Evolutionary conservation across 139 green algal genomes (phyloP), one percentile per base, ranked within the genome.

Genomic region (Gonium pectorale): DNA sequence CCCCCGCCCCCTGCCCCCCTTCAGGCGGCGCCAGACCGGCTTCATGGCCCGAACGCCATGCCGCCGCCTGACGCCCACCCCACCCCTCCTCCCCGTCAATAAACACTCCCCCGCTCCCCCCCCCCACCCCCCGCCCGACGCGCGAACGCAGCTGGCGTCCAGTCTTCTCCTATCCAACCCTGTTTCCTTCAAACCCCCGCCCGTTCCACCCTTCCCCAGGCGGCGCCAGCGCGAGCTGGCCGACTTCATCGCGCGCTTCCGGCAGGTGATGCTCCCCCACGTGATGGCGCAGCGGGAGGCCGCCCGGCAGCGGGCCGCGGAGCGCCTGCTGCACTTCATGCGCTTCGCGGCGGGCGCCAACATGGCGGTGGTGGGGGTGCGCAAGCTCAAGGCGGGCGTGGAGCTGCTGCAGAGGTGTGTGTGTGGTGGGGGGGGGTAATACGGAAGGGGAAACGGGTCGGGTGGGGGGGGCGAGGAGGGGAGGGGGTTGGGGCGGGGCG

Each of bases 221-320:
- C 78, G 80, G 38, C 80, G 80, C 22, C 67, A 86, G 68, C 49
- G 43, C 37, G 80, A 86, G 54, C 80, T 86, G 51, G 56, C 70
- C 31, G 46, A 64, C 27, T 54, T 86, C n/a, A 72, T 86, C 35
- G n/a, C 38, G 68, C 80, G 80, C 2, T 40, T 86, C n/a, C 52
- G 54, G 11, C 17, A 49, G 7, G 52, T 80, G 19, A 3, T 87
- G 17, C 4, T 8, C 19, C 82, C 82, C 8, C 75, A 87, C 82
- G 8, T 87, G 38, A 63, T 63, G 19, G 13, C 6, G 4, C 59
- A 78, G 44, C 22, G 29, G 33, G 49, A 59, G 37, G 15, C 51
- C 37, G 37, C 79, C n/a, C 80, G 80, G 63, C 69, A 82, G 62
- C 63, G 46, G 11, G 49, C 29, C 27, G 82, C 70, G 0, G 6